Evolutionary conservation across 2,329 filamentous ascomycete genomes (phyloP), one percentile per base, ranked within the genome.

Genomic region (Trichothecium sympodiale): DNA sequence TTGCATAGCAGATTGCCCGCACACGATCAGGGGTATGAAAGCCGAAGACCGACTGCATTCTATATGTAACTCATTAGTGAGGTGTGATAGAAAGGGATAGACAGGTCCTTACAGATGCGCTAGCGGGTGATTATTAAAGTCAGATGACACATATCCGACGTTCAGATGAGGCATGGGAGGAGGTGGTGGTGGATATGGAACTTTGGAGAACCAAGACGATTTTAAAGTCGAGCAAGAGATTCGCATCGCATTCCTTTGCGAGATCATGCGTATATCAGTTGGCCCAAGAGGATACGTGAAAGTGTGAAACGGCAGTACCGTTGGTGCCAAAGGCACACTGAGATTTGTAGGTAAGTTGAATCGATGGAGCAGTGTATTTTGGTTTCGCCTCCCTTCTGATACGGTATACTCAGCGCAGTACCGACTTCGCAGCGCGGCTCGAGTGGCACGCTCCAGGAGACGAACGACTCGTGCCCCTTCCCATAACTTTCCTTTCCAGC

Each of bases 1-100:
- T 98, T 10, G 91, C 91, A 55, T 98, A 98, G 56, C 91, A 98
- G 51, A 88, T 87, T 0, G 91, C 89, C 47, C 81, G 83, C 13
- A 85, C 83, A 17, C 80, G 76, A 17, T 56, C 59, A 0, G 69
- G 69, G 47, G 94, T 67, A 52, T 98, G 91, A 39, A 96, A 69
- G 0, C 91, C 91, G 59, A 98, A 98, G 5, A 96, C 88, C 1
- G 91, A 96, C 61, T 98, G 91, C 91, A 98, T 98, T 37, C 71
- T 76, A 9, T 36, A 12, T 6, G 8, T n/a, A n/a, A n/a, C n/a
- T 16, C 14, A 10, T 41, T 31, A 29, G 35, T 41, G 17, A 38
- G 40, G 36, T 38, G 37, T 12, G 9, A 8, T 16, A 15, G 4
- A 15, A 9, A 17, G 15, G 20, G 31, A 3, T 17, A 15, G 28